These are phyloP conservation scores for Gardenia jasminoides DNA, from an alignment of 257 asterid genomes.

Conservation along the genomic window DNA sequence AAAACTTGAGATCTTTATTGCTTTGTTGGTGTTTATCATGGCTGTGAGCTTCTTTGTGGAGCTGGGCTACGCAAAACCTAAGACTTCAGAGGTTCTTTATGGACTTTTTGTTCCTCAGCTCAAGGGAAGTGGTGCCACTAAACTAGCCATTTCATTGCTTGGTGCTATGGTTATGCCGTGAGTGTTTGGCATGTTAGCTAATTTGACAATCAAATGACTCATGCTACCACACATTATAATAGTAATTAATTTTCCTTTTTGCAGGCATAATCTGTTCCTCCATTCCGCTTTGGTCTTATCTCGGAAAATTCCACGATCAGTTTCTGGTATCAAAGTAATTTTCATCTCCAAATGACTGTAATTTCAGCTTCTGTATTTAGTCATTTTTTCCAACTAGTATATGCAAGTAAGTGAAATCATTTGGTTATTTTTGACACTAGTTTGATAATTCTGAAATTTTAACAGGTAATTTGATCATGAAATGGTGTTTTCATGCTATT, in stretches of 20 bases:
- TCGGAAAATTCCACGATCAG: slow-evolving; percentile 86
- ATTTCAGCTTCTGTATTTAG: neutral
- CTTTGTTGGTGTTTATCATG: slow-evolving; percentile 74
- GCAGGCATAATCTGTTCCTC: slow-evolving; percentile 95
- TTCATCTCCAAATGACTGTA: neutral
- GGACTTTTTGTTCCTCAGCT: slow-evolving; percentile 92
- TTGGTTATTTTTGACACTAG: neutral
- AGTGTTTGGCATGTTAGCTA: slow-evolving; percentile 25
- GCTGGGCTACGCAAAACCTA: slow-evolving; percentile 80
- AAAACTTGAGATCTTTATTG: slow-evolving; percentile 80
- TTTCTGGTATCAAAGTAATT: slow-evolving; percentile 67
- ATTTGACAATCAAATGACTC: neutral
- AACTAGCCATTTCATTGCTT: slow-evolving; percentile 86
- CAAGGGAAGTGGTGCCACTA: slow-evolving; percentile 83
- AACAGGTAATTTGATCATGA: neutral
- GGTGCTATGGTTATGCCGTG: slow-evolving; percentile 99
- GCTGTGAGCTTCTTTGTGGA: slow-evolving; percentile 85
- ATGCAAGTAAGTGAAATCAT: neutral
- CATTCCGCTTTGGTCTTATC: slow-evolving; percentile 97
- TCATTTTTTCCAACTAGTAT: neutral
- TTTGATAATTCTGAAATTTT: neutral
- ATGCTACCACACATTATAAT: slow-evolving; percentile 1
- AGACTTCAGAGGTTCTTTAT: slow-evolving; percentile 55
- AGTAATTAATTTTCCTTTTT: slow-evolving; percentile 8
- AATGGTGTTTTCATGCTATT: neutral